These are phyloP conservation scores for Neurospora sp. DNA, from an alignment of 495 filamentous ascomycete species.

Conservation along the genomic window DNA sequence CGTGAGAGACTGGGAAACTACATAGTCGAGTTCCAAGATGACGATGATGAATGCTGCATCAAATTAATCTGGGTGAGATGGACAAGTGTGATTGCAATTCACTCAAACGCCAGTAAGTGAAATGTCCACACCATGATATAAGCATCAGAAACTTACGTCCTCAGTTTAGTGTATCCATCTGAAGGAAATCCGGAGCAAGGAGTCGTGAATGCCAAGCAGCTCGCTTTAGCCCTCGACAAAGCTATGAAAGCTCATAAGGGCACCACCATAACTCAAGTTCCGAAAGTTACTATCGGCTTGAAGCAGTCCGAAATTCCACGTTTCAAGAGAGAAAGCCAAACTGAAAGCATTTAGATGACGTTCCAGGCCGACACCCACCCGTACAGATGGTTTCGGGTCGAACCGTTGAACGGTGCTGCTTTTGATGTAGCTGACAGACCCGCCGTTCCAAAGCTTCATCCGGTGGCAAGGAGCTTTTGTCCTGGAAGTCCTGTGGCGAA, in stretches of 20 bases:
- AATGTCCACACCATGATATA: not conserved
- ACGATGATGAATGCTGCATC: not conserved
- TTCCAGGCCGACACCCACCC: not conserved
- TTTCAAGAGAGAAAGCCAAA: not conserved
- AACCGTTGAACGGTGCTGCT: not conserved
- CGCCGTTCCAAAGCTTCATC: fast-evolving
- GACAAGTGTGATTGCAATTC: not conserved
- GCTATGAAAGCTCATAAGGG: not conserved
- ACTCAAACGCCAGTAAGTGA: not conserved
- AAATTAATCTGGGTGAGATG: not conserved
- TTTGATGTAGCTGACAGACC: not conserved
- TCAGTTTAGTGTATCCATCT: not conserved
- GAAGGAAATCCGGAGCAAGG: not conserved
- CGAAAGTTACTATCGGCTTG: not conserved
- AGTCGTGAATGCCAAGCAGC: not conserved
- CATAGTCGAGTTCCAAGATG: not conserved
- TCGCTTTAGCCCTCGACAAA: not conserved
- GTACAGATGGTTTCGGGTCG: not conserved
- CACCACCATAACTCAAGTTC: not conserved
- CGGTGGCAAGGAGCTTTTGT: not conserved
- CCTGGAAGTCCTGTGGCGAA: not conserved
- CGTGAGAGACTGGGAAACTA: not conserved
- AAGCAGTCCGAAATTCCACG: not conserved
- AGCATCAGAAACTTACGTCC: not conserved
- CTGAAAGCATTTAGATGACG: not conserved